Evolutionary conservation across 495 filamentous ascomycete genomes (phyloP).

Genomic region (Bombardia bombarda): DNA sequence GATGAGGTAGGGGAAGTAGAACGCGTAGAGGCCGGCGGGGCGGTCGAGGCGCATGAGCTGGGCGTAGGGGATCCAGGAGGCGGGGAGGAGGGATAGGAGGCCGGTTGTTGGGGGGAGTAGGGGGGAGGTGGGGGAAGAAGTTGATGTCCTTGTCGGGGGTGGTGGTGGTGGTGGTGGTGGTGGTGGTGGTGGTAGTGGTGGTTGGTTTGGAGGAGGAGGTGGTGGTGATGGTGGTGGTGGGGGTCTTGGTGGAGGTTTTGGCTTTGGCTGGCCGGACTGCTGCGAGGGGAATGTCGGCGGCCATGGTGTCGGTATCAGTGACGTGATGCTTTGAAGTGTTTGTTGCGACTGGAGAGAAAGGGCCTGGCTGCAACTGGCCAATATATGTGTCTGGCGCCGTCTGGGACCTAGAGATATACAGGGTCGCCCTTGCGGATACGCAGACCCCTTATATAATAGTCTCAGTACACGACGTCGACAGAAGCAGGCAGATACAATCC

Average conservation of each 20-base stretch:
- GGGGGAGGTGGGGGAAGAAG: constrained; percentile 3
- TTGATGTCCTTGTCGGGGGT: background rate
- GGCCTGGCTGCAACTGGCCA: too few relatives aligned
- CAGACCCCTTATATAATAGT: too few relatives aligned
- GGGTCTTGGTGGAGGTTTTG: background rate
- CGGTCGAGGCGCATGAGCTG: constrained; percentile 20
- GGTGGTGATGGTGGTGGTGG: background rate
- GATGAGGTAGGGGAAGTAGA: constrained; percentile 20
- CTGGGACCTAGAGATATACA: too few relatives aligned
- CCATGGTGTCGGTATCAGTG: too few relatives aligned
- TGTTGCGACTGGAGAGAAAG: too few relatives aligned
- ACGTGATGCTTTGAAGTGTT: too few relatives aligned
- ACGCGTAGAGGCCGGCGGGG: constrained; percentile 11
- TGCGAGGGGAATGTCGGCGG: too few relatives aligned
- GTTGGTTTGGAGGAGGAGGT: background rate
- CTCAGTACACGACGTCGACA: too few relatives aligned
- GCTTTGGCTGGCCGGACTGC: too few relatives aligned
- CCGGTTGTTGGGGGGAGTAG: constrained; percentile 1
- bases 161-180: background rate
- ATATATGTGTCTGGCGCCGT: too few relatives aligned
- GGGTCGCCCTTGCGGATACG: too few relatives aligned
- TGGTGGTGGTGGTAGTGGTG: background rate
- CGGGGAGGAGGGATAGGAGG: constrained; percentile 13
- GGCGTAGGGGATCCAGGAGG: constrained; percentile 17
- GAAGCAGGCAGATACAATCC: too few relatives aligned